Conservation (phyloP, 129 eudicot species). For the Gnaphalium uliginosum region DNA sequence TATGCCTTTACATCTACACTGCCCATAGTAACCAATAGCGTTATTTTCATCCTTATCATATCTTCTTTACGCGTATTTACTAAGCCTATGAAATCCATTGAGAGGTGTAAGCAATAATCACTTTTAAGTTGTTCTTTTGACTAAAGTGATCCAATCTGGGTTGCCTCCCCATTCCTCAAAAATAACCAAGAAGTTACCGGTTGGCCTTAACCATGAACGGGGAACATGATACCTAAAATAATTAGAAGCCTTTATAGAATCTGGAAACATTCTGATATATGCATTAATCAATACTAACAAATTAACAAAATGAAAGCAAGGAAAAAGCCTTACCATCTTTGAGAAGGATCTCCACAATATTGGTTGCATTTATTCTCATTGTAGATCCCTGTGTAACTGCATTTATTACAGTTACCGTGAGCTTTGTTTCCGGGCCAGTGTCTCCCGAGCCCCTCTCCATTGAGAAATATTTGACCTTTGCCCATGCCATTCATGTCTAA, state of each 20-base stretch:
- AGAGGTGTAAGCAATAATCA: not conserved
- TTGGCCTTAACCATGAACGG: slow-evolving; percentile 34
- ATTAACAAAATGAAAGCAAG: not conserved
- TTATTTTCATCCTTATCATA: slow-evolving; percentile 29
- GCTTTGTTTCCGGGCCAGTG: slow-evolving; percentile 80
- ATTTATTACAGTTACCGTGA: slow-evolving; percentile 54
- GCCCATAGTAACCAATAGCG: slow-evolving; percentile 34
- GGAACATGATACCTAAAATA: slow-evolving; percentile 79
- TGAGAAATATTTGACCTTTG: slow-evolving; percentile 81
- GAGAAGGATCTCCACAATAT: slow-evolving; percentile 76
- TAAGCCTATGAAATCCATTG: slow-evolving; percentile 23
- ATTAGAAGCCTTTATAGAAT: slow-evolving; percentile 14
- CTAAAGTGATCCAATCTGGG: slow-evolving; percentile 67
- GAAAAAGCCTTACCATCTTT: slow-evolving; percentile 64
- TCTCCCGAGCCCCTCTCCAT: slow-evolving; percentile 73
- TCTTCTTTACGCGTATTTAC: slow-evolving; percentile 27
- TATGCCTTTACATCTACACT: slow-evolving; percentile 42
- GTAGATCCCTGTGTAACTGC: slow-evolving; percentile 69
- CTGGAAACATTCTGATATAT: not conserved
- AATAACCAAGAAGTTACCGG: slow-evolving; percentile 63
- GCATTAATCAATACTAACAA: not conserved
- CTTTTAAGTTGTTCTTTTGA: slow-evolving; percentile 41
- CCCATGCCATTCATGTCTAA: slow-evolving; percentile 87
- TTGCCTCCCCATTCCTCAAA: slow-evolving; percentile 90
- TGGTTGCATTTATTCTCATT: slow-evolving; percentile 66